Conservation (phyloP, 306 rosid genomes). For the Prunus armeniaca region DNA sequence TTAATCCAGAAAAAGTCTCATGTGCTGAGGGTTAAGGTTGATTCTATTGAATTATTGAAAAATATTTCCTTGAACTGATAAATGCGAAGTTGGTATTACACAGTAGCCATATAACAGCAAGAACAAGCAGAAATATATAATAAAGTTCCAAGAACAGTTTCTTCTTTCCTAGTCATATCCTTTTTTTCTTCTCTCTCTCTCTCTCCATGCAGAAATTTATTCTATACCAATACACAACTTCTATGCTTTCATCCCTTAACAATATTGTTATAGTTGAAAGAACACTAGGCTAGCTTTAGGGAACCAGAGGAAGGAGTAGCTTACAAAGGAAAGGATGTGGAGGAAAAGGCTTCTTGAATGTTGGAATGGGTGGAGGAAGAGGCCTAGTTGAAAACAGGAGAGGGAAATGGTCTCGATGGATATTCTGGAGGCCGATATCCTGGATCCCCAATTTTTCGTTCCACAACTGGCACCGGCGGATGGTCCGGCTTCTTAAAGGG, state of each 20-base stretch:
- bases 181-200: background rate
- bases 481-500: background rate
- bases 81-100: background rate
- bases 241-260: background rate
- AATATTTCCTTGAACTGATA: background rate
- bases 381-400: conserved; percentile 11
- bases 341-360: conserved; percentile 7
- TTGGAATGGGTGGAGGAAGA: background rate
- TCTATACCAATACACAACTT: background rate
- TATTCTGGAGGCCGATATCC: too few relatives aligned
- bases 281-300: background rate
- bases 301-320: conserved; percentile 2
- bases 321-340: conserved; percentile 2
- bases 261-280: background rate
- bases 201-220: background rate
- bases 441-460: background rate
- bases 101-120: background rate
- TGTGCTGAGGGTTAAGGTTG: background rate
- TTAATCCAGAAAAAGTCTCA: background rate
- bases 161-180: background rate
- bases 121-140: background rate
- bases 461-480: background rate
- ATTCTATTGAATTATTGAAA: background rate
- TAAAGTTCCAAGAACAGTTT: background rate
- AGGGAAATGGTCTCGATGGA: background rate